These are phyloP conservation scores for Mucor indicus DNA, from an alignment of 371 early-diverging fungal species.

Conservation along the genomic window DNA sequence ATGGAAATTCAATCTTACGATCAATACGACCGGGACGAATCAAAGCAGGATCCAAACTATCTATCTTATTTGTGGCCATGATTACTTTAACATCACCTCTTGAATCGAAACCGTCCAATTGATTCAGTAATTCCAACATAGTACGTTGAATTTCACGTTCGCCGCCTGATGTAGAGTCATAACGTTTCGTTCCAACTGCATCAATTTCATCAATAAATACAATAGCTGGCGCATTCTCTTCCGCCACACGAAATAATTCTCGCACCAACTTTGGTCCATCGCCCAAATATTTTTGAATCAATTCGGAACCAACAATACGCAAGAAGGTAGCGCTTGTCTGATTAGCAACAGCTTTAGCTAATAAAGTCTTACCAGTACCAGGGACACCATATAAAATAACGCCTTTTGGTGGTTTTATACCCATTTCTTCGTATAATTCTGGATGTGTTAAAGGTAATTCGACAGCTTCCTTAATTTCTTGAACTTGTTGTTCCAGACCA, in stretches of 20 bases:
- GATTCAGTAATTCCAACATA: constrained; percentile 99
- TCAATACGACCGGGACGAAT: constrained; percentile 99
- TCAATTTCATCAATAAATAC: constrained; percentile 99
- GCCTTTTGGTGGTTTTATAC: constrained; percentile 99
- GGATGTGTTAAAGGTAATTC: constrained; percentile 99
- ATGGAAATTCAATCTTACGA: constrained; percentile 99
- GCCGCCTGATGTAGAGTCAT: constrained; percentile 97
- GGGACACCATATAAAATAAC: constrained; percentile 99
- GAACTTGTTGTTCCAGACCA: constrained; percentile 98
- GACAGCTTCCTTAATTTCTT: constrained; percentile 99
- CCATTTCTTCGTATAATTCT: constrained; percentile 99
- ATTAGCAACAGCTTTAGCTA: constrained; percentile 99
- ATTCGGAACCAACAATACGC: constrained; percentile 99
- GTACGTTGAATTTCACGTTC: constrained; percentile 99
- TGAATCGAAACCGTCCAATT: constrained; percentile 99
- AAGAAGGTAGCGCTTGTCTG: constrained; percentile 99
- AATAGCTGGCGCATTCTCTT: constrained; percentile 99
- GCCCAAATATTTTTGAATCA: constrained; percentile 99
- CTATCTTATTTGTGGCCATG: constrained; percentile 99
- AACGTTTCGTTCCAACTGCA: constrained; percentile 98
- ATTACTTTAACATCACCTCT: constrained; percentile 99
- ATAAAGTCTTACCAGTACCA: constrained; percentile 99
- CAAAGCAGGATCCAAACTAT: constrained; percentile 98
- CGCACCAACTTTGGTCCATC: constrained; percentile 99
- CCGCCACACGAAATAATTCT: constrained; percentile 99